phyloP scores from a whole-genome alignment of 2,329 filamentous ascomycete genomes.

The Dactylellina sp. region DNA sequence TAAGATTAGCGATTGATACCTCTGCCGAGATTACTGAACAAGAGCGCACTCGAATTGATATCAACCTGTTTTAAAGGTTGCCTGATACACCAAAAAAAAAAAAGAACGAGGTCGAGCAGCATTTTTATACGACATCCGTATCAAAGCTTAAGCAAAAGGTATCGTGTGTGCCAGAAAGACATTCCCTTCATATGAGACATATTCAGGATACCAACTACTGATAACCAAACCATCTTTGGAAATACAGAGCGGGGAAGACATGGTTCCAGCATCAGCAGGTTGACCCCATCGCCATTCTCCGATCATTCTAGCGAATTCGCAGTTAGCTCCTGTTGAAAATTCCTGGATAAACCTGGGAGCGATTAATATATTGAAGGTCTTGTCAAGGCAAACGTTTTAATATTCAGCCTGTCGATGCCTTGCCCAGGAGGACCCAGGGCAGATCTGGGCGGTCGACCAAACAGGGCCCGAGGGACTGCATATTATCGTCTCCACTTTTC shows the following conservation, averaged over 20 bases:
- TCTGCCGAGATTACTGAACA: constrained; percentile 33
- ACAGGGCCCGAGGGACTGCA: constrained; percentile 17
- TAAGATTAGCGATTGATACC: constrained; percentile 50
- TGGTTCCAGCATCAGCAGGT: constrained; percentile 27
- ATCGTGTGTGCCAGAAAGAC: neutral
- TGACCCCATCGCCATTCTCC: constrained; percentile 56
- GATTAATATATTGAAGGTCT: constrained; percentile 39
- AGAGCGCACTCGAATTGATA: neutral
- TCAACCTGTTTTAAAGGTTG: constrained; percentile 28
- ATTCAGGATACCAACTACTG: neutral
- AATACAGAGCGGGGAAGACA: constrained; percentile 37
- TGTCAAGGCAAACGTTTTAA: constrained; percentile 22
- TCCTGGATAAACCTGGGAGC: constrained; percentile 53
- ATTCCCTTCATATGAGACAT: constrained; percentile 17
- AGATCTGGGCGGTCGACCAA: constrained; percentile 38
- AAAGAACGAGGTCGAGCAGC: too few relatives aligned
- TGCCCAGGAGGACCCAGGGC: constrained; percentile 8
- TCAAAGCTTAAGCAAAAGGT: neutral
- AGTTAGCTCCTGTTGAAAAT: constrained; percentile 38
- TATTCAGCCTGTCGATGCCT: constrained; percentile 12
- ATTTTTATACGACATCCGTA: neutral
- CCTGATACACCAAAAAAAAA: constrained; percentile 6
- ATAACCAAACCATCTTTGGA: constrained; percentile 8
- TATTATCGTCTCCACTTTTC: constrained; percentile 48
- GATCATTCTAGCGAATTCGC: constrained; percentile 47